These are phyloP conservation scores for Naganishia friedmannii DNA, from an alignment of 768 basidiomycete genomes.

Conservation along the genomic window DNA sequence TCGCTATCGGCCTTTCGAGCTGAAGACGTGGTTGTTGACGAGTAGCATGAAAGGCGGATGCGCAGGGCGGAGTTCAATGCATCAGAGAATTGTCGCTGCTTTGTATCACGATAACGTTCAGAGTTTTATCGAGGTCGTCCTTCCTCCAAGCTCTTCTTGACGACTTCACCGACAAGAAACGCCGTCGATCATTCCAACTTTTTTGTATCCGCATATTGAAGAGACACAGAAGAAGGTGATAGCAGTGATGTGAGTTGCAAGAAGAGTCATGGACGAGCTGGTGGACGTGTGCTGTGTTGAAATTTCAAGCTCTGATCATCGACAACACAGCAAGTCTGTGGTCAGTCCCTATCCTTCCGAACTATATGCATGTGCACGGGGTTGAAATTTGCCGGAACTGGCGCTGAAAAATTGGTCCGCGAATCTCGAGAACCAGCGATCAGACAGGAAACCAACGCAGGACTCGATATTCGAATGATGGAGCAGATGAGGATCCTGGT, in stretches of 20 bases:
- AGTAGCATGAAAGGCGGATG: neutral
- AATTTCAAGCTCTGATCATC: too few relatives aligned
- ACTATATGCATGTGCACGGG: too few relatives aligned
- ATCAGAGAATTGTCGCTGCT: neutral
- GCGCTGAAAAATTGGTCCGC: neutral
- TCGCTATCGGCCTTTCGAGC: neutral
- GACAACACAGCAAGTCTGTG: too few relatives aligned
- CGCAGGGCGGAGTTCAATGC: neutral
- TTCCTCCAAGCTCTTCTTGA: too few relatives aligned
- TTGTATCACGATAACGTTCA: too few relatives aligned
- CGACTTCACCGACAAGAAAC: neutral
- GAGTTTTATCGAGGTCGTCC: too few relatives aligned
- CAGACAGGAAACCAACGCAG: neutral
- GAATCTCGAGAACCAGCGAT: neutral
- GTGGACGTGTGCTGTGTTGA: too few relatives aligned
- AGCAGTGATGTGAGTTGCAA: too few relatives aligned
- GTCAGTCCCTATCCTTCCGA: too few relatives aligned
- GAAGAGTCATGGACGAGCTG: too few relatives aligned
- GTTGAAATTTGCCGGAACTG: neutral
- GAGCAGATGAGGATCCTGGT: too few relatives aligned
- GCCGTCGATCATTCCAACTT: constrained; percentile 8
- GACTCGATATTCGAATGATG: neutral
- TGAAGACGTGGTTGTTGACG: neutral
- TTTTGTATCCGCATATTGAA: neutral
- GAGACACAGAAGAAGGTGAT: constrained; percentile 13